Conservation (phyloP, 2,329 filamentous ascomycete genomes). For the Claviceps cyperi region DNA sequence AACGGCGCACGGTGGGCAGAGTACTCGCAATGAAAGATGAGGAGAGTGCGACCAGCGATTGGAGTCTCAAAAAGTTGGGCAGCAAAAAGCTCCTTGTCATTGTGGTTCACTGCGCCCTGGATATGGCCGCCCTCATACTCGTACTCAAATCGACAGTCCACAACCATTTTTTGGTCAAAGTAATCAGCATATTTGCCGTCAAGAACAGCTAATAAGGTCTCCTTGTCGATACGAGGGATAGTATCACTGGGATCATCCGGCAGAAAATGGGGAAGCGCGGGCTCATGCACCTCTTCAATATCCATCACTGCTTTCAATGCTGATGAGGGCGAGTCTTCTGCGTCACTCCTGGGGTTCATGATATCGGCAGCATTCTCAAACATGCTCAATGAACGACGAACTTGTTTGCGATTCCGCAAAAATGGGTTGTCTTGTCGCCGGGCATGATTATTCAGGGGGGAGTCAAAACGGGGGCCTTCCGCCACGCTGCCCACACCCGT, state of each 20-base stretch:
- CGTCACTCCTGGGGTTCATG: constrained; percentile 58
- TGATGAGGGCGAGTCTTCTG: constrained; percentile 31
- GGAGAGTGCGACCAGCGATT: constrained; percentile 55
- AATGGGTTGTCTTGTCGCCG: constrained; percentile 61
- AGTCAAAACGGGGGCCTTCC: constrained; percentile 50
- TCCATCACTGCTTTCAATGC: constrained; percentile 65
- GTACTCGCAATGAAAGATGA: constrained; percentile 97
- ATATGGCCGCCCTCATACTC: constrained; percentile 97
- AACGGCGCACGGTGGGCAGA: constrained; percentile 90
- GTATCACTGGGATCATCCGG: constrained; percentile 68
- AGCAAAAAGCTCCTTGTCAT: constrained; percentile 82
- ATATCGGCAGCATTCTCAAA: constrained; percentile 85
- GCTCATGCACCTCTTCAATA: constrained; percentile 60
- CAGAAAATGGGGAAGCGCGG: constrained; percentile 70
- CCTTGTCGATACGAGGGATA: constrained; percentile 72
- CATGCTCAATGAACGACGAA: constrained; percentile 91
- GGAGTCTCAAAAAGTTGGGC: constrained; percentile 59
- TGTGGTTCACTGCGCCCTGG: constrained; percentile 84
- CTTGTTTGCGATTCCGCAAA: constrained; percentile 69
- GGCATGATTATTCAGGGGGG: constrained; percentile 55
- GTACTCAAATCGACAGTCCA: constrained; percentile 98
- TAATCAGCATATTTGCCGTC: constrained; percentile 66
- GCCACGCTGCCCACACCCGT: constrained; percentile 36
- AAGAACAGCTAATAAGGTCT: constrained; percentile 73
- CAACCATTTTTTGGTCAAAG: constrained; percentile 71